phyloP scores from a whole-genome alignment of 1,284 basidiomycete genomes.

The Mrakiaceae sp. region DNA sequence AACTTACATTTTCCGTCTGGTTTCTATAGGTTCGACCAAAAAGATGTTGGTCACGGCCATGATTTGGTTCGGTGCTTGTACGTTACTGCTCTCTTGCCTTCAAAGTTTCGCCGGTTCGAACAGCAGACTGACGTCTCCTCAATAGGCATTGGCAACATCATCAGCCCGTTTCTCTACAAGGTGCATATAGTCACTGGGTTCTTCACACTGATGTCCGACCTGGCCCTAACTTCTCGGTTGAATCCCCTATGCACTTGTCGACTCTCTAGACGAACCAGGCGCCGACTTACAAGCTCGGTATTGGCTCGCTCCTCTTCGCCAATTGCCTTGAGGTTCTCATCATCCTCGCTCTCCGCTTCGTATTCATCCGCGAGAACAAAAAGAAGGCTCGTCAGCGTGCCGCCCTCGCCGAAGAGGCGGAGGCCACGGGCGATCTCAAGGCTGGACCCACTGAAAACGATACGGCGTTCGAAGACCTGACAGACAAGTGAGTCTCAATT shows the following conservation, averaged over 20 bases:
- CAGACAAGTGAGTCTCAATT: neutral
- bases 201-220: neutral
- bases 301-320: neutral
- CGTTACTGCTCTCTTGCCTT: neutral
- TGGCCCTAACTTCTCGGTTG: no score
- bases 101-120: no score
- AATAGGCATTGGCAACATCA: conserved; percentile 32
- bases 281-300: conserved; percentile 4
- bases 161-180: conserved; percentile 32
- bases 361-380: conserved; percentile 57
- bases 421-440: conserved; percentile 3
- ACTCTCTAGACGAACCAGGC: neutral
- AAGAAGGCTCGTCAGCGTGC: conserved; percentile 19
- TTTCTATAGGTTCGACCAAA: conserved; percentile 37
- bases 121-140: neutral
- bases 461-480: neutral
- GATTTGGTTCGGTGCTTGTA: conserved; percentile 32
- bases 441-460: conserved; percentile 6
- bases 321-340: neutral
- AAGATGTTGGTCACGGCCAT: conserved; percentile 35
- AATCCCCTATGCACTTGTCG: no score
- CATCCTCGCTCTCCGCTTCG: conserved; percentile 48
- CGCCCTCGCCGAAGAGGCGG: neutral
- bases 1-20: neutral
- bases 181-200: conserved; percentile 1